phyloP scores from a whole-genome alignment of 768 basidiomycete species.

The Suillus luteus region DNA sequence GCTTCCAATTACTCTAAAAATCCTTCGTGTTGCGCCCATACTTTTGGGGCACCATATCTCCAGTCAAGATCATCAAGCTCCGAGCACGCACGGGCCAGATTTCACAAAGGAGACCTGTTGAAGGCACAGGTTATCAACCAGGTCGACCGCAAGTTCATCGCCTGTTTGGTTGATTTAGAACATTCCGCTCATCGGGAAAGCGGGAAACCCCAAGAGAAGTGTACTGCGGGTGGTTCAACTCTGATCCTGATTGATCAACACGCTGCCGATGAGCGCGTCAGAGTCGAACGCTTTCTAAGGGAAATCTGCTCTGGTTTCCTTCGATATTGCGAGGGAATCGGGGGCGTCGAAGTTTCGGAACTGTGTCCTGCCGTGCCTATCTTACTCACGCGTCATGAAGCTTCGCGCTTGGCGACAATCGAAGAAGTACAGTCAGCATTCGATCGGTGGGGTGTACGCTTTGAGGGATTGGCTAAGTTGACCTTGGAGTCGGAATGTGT shows the following conservation, averaged over 20 bases:
- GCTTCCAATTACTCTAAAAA: constrained; percentile 1
- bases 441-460: constrained; percentile 67
- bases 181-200: constrained; percentile 18
- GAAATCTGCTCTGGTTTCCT: constrained; percentile 75
- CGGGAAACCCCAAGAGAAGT: constrained; percentile 18
- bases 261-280: constrained; percentile 94
- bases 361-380: constrained; percentile 59
- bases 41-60: constrained; percentile 15
- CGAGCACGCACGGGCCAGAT: constrained; percentile 34
- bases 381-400: constrained; percentile 69
- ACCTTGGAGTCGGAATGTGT: constrained; percentile 21
- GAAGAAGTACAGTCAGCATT: constrained; percentile 49
- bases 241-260: constrained; percentile 94
- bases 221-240: constrained; percentile 25
- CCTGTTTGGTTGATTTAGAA: constrained; percentile 54
- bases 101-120: constrained; percentile 56
- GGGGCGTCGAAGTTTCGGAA: constrained; percentile 41
- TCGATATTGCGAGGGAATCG: constrained; percentile 36
- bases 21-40: constrained; percentile 21
- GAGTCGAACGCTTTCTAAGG: constrained; percentile 82
- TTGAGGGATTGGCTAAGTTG: constrained; percentile 41
- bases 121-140: constrained; percentile 72
- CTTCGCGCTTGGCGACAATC: constrained; percentile 46
- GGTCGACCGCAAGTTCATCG: constrained; percentile 90
- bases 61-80: constrained; percentile 18